These are phyloP conservation scores for Didymella segeticola DNA, from an alignment of 2,329 filamentous ascomycete genomes.

Conservation along the genomic window DNA sequence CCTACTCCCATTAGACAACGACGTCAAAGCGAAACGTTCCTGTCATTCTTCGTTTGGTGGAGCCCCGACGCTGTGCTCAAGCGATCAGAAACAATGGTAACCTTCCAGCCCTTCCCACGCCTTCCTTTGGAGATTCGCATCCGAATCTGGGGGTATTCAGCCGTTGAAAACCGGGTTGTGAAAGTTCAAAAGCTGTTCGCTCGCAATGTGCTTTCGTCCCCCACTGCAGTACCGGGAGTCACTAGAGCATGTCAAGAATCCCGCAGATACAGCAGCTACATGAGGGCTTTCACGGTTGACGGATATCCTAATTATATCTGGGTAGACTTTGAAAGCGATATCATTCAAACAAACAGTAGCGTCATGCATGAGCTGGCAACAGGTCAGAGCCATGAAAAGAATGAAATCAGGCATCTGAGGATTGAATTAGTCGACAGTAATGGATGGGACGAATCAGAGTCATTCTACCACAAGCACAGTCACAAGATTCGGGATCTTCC, in stretches of 20 bases:
- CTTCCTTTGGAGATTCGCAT: slow-evolving; percentile 15
- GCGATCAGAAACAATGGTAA: slow-evolving; percentile 1
- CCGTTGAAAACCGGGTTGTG: slow-evolving; percentile 7
- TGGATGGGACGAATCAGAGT: background rate
- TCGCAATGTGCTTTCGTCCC: too few species aligned
- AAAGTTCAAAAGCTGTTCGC: background rate
- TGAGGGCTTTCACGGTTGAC: too few species aligned
- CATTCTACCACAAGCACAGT: background rate
- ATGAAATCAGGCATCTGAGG: background rate
- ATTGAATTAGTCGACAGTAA: background rate
- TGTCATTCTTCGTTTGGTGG: too few species aligned
- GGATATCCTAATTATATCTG: too few species aligned
- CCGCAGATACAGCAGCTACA: too few species aligned
- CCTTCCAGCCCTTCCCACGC: slow-evolving; percentile 14
- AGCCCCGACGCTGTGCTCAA: too few species aligned
- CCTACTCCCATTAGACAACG: too few species aligned
- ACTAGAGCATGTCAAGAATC: too few species aligned
- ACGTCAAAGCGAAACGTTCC: too few species aligned
- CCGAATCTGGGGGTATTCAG: slow-evolving; percentile 2
- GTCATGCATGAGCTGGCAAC: background rate
- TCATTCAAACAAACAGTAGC: slow-evolving; percentile 2
- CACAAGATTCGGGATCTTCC: background rate
- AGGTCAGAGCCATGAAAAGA: background rate
- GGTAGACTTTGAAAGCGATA: slow-evolving; percentile 16
- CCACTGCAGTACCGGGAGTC: too few species aligned